Evolutionary conservation across 2,329 filamentous ascomycete genomes (phyloP).

Genomic region (Colletotrichum tanaceti): DNA sequence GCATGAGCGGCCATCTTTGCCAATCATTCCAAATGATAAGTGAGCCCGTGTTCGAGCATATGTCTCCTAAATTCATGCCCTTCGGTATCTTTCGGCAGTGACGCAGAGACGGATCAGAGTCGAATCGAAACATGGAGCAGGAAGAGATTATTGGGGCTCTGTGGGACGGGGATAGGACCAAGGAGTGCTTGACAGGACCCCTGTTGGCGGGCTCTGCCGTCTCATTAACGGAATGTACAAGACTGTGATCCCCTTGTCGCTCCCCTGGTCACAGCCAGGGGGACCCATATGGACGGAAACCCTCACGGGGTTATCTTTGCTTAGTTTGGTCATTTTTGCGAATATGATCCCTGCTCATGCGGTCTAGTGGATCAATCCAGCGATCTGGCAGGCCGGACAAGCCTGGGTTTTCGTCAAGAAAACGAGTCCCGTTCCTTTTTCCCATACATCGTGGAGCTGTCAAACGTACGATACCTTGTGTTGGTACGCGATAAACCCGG

Average conservation of each 20-base stretch:
- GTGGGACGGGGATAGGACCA: constrained; percentile 9
- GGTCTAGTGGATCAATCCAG: constrained; percentile 32
- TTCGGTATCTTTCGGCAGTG: constrained; percentile 35
- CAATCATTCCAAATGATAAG: constrained; percentile 17
- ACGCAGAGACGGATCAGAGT: constrained; percentile 37
- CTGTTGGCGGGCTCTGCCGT: constrained; percentile 41
- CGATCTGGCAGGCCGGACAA: constrained; percentile 39
- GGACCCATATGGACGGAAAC: constrained; percentile 35
- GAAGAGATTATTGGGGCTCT: constrained; percentile 25
- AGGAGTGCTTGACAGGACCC: constrained; percentile 30
- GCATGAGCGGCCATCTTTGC: constrained; percentile 11
- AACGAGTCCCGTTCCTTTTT: constrained; percentile 38
- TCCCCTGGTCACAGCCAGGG: constrained; percentile 21
- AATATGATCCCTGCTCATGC: constrained; percentile 34
- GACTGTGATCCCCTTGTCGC: constrained; percentile 12
- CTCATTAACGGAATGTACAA: constrained; percentile 38
- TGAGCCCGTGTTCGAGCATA: constrained; percentile 14
- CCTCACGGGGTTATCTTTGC: constrained; percentile 37
- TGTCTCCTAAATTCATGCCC: constrained; percentile 9
- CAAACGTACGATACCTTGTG: constrained; percentile 39
- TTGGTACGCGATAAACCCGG: constrained; percentile 25
- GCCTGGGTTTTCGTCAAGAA: constrained; percentile 37
- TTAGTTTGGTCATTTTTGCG: constrained; percentile 39
- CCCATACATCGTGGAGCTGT: constrained; percentile 34
- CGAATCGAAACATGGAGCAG: constrained; percentile 33